These are phyloP conservation scores for Ascomycota sp. DNA, from an alignment of 2,329 filamentous ascomycete genomes.

Conservation along the genomic window DNA sequence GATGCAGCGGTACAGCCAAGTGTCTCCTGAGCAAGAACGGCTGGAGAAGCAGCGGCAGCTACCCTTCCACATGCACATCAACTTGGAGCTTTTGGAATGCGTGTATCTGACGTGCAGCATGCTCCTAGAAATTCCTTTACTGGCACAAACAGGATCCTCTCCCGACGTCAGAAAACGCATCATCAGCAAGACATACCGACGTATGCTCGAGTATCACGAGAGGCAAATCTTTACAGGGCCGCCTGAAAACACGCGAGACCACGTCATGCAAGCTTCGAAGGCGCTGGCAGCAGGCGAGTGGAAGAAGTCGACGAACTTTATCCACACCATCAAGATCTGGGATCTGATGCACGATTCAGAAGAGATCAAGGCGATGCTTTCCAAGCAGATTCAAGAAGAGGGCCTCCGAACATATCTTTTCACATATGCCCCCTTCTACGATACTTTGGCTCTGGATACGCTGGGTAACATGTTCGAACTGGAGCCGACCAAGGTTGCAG, in stretches of 20 bases:
- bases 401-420: constrained; percentile 96
- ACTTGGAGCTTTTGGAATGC: constrained; percentile 91
- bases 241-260: constrained; percentile 95
- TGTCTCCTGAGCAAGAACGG: constrained; percentile 92
- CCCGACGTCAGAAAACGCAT: constrained; percentile 94
- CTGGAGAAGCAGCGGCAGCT: constrained; percentile 93
- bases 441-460: constrained; percentile 74
- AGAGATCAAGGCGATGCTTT: constrained; percentile 92
- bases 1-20: constrained; percentile 90
- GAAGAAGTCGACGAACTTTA: constrained; percentile 88
- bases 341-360: constrained; percentile 85
- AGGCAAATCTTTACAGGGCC: constrained; percentile 97
- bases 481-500: constrained; percentile 72
- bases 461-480: constrained; percentile 93
- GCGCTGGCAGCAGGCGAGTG: constrained; percentile 91
- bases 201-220: constrained; percentile 98
- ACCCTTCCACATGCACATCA: constrained; percentile 99
- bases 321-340: constrained; percentile 99
- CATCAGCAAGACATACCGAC: constrained; percentile 98
- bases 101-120: constrained; percentile 98
- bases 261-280: constrained; percentile 98
- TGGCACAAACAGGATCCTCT: constrained; percentile 90
- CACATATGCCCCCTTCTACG: constrained; percentile 98
- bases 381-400: constrained; percentile 96
- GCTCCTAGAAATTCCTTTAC: constrained; percentile 92